A percentile compares a stretch with the other conserved stretches of the same genome.
Conservation (phyloP, 208 protist genomes). For the Leishmania tropica region DNA sequence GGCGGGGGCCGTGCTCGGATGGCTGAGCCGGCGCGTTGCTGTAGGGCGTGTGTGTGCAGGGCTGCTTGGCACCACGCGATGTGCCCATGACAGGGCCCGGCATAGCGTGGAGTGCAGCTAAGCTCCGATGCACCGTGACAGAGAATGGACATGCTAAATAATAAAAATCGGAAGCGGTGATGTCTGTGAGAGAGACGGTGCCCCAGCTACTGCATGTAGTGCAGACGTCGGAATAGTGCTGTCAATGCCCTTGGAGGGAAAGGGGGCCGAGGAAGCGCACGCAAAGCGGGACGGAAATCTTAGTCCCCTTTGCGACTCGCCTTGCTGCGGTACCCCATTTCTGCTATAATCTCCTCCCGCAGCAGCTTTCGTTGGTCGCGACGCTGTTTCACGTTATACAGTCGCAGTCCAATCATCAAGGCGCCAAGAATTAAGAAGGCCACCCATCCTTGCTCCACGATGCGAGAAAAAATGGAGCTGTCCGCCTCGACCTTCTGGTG, state of each 20-base stretch:
- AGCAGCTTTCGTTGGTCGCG: conserved; percentile 55
- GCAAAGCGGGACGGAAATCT: not conserved
- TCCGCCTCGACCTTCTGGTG: conserved; percentile 31
- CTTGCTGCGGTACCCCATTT: conserved; percentile 51
- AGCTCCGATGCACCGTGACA: too few relatives aligned
- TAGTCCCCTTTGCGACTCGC: conserved; percentile 27
- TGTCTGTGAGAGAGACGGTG: not conserved
- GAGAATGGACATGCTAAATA: too few relatives aligned
- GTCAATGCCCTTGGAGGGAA: not conserved
- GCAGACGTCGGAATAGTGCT: not conserved
- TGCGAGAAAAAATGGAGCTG: conserved; percentile 35
- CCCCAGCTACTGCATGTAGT: not conserved
- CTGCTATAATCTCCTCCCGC: conserved; percentile 64
- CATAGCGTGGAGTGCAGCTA: too few relatives aligned
- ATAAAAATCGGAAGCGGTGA: too few relatives aligned
- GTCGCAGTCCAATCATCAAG: conserved; percentile 72
- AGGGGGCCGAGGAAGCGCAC: not conserved
- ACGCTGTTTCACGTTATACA: conserved; percentile 84
- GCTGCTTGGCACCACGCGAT: too few relatives aligned
- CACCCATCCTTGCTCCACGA: conserved; percentile 76
- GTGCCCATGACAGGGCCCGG: too few relatives aligned
- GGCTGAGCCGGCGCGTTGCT: too few relatives aligned
- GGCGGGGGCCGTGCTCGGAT: too few relatives aligned
- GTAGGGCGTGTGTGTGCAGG: too few relatives aligned
- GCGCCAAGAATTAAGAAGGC: conserved; percentile 72